Evolutionary conservation across 1,139 yeast species (phyloP).

Genomic region (Spathaspora sp.): DNA sequence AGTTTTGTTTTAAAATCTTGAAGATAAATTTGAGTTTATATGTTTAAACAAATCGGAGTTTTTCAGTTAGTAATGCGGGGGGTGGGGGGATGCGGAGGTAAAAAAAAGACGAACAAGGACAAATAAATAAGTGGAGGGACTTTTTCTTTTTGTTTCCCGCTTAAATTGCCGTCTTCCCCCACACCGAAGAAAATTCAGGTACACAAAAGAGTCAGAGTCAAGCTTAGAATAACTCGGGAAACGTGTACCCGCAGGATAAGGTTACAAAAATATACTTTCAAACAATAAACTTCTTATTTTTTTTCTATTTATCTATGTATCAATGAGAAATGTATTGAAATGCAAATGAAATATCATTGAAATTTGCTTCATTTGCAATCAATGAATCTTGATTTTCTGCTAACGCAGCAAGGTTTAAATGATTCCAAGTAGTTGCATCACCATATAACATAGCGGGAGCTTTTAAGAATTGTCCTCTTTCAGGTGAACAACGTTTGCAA

Average conservation of each 20-base stretch:
- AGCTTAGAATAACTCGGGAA: neutral
- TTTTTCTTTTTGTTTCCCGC: no score
- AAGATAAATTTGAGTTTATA: neutral
- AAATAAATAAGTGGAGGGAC: conserved; percentile 4
- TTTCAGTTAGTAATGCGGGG: neutral
- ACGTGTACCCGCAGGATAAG: no score
- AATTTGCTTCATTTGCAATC: conserved; percentile 68
- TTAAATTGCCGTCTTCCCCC: neutral
- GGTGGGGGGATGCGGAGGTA: no score
- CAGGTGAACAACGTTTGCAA: conserved; percentile 75
- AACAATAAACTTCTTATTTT: no score
- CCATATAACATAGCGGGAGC: conserved; percentile 95
- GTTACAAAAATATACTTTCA: no score
- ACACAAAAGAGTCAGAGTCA: neutral
- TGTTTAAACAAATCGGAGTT: neutral
- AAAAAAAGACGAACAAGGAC: no score
- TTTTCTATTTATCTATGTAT: neutral
- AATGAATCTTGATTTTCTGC: conserved; percentile 71
- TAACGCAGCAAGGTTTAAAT: conserved; percentile 64
- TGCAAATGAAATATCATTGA: conserved; percentile 76
- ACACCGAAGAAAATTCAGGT: no score
- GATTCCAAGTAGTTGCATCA: conserved; percentile 98
- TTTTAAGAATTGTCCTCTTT: conserved; percentile 55
- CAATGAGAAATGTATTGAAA: conserved; percentile 90
- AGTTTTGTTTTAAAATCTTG: neutral